Evolutionary conservation across 305 asterid species (phyloP), one percentile per base, ranked within the genome.

Genomic region (Petunia hybrid): DNA sequence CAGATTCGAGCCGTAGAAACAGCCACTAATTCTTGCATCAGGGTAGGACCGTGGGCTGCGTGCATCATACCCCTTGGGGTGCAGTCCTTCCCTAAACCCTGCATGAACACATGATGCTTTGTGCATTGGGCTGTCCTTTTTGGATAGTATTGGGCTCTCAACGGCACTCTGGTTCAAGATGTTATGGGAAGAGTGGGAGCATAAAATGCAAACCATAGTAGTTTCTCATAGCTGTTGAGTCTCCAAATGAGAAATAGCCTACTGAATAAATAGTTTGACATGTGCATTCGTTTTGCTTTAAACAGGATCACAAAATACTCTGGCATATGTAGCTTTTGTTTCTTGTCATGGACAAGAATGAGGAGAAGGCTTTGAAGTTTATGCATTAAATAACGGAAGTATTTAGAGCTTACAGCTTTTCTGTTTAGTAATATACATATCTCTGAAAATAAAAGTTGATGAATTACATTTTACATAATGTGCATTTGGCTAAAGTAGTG

Each of bases 201-300:
- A 36, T 10, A 36, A 10, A 63, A 63, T 68, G 76, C 12, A 68
- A 68, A 6, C 5, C 39, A 42, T 41, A 6, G 41, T 68, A 8
- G 76, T 42, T 68, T 43, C 76, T 67, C n/a, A 67, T 67, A 42
- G 39, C 35, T 67, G 75, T 67, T 68, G 40, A 42, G 16, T 41
- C 42, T 68, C 56, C n/a, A 42, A 14, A 41, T 0, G 56, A 83
- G 67, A 78, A 57, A 66, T 46, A 16, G 36, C 78, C 38, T 57
- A 46, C 77, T 40, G 61, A 68, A 79, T 83, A 68, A 42, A 43
- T 68, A 16, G 5, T 14, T 9, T 16, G 56, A 43, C 14, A 68
- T 2, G 4, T 68, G 76, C 40, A 68, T 68, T 68, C 35, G 42
- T 41, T 68, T 31, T 61, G 41, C 41, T 61, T 22, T 31, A 31